Conservation (phyloP, 805 yeast genomes). For the Starmera caribaea region DNA sequence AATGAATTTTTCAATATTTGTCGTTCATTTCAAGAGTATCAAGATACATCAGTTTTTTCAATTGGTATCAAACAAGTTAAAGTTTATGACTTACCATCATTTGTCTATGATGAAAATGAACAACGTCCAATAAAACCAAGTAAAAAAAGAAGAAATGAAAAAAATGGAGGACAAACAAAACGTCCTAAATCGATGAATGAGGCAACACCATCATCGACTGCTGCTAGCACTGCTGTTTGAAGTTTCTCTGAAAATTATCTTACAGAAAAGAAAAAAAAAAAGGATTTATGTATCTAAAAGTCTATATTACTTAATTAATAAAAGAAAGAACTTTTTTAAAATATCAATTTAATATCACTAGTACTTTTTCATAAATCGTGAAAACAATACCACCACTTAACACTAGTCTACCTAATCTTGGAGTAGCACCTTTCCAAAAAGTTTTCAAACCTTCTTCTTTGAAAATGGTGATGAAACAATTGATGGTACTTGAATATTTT, state of each 20-base stretch:
- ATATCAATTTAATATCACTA: conserved; percentile 27
- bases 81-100: conserved; percentile 72
- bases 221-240: no score
- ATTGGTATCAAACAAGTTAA: conserved; percentile 67
- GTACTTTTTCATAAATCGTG: conserved; percentile 88
- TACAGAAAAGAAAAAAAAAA: no score
- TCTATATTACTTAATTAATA: no score
- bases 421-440: conserved; percentile 98
- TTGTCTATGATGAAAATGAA: conserved; percentile 78
- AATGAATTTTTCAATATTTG: conserved; percentile 79
- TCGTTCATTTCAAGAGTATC: conserved; percentile 64
- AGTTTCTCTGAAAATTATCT: no score
- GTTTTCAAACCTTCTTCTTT: conserved; percentile 83
- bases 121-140: conserved; percentile 53
- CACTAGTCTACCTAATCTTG: conserved; percentile 84
- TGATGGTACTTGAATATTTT: conserved; percentile 61
- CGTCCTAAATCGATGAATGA: conserved; percentile 22
- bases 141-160: conserved; percentile 41
- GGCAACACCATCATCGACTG: no score
- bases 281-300: not conserved
- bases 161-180: conserved; percentile 25
- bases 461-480: conserved; percentile 75
- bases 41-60: conserved; percentile 38
- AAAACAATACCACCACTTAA: conserved; percentile 96
- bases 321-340: no score